Conservation (phyloP, 805 yeast species). For the Ascoidea tarda region DNA sequence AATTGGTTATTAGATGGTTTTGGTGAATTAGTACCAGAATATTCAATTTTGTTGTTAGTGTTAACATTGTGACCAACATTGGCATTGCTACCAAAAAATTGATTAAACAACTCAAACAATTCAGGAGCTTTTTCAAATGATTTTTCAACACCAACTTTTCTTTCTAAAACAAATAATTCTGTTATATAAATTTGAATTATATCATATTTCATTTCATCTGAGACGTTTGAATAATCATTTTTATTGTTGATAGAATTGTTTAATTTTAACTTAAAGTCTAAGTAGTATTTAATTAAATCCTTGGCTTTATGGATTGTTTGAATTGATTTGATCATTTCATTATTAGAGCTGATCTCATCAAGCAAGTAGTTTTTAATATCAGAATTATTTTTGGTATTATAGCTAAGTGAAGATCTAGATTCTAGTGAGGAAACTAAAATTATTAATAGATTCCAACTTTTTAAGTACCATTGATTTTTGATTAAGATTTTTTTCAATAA, state of each 20-base stretch:
- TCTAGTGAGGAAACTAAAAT: slow-evolving; percentile 1
- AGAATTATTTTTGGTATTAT: background rate
- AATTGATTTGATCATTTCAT: background rate
- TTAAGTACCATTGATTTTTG: slow-evolving; percentile 5
- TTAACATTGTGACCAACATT: too few relatives aligned
- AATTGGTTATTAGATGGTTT: too few relatives aligned
- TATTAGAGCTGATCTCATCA: background rate
- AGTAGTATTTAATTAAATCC: background rate
- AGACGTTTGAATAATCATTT: background rate
- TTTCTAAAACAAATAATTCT: background rate
- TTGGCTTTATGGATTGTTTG: background rate
- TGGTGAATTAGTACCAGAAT: too few relatives aligned
- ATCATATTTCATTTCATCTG: background rate
- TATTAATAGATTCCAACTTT: slow-evolving; percentile 8
- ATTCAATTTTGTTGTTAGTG: too few relatives aligned
- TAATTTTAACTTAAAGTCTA: background rate
- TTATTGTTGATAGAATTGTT: too few relatives aligned
- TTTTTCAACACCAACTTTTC: background rate
- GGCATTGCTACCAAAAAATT: too few relatives aligned
- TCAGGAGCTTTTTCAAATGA: background rate
- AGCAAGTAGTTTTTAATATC: background rate
- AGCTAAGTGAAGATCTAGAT: background rate
- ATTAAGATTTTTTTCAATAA: slow-evolving; percentile 3
- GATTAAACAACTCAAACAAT: too few relatives aligned
- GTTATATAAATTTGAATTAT: background rate